A percentile compares a stretch with the other conserved stretches of the same genome.
These are phyloP conservation scores for Abelmoschus esculentus DNA, from an alignment of 345 rosid species.

Conservation along the genomic window DNA sequence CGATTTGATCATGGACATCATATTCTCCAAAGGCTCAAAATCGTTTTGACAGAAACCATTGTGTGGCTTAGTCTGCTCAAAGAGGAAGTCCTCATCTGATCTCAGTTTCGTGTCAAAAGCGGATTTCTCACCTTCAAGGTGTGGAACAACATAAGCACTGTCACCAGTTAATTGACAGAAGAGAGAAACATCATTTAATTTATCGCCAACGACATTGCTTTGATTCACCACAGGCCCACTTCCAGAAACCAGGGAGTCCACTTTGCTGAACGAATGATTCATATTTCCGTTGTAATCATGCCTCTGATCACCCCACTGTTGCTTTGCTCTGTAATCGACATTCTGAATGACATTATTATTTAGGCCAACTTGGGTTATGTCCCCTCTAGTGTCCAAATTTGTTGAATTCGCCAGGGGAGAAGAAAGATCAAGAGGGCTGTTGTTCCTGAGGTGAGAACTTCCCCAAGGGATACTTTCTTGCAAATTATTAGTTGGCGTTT, in stretches of 20 bases:
- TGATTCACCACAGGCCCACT: slow-evolving; percentile 26
- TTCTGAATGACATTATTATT: slow-evolving; percentile 38
- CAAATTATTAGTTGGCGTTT: slow-evolving; percentile 22
- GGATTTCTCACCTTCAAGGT: slow-evolving; percentile 31
- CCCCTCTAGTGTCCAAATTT: slow-evolving; percentile 31
- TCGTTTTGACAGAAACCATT: slow-evolving; percentile 35
- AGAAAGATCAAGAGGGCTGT: slow-evolving; percentile 32
- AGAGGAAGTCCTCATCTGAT: slow-evolving; percentile 25
- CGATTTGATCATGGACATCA: slow-evolving; percentile 60
- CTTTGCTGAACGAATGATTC: slow-evolving; percentile 26
- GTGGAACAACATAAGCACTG: slow-evolving; percentile 22
- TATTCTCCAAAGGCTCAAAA: slow-evolving; percentile 57
- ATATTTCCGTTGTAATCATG: slow-evolving; percentile 22
- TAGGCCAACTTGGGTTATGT: slow-evolving; percentile 38
- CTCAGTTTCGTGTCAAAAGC: slow-evolving; percentile 30
- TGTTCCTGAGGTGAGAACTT: slow-evolving; percentile 28
- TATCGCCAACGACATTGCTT: slow-evolving; percentile 14
- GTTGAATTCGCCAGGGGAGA: slow-evolving; percentile 28
- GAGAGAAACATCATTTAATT: slow-evolving; percentile 30
- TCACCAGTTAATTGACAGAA: slow-evolving; percentile 25
- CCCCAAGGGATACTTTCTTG: slow-evolving; percentile 19
- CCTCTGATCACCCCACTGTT: slow-evolving; percentile 44
- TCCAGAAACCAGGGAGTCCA: slow-evolving; percentile 31
- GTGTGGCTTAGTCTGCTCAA: slow-evolving; percentile 42
- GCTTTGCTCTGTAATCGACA: slow-evolving; percentile 30